A percentile compares a stretch with the other conserved stretches of the same genome.
These are phyloP conservation scores for Neurospora sp. DNA, from an alignment of 2,329 filamentous ascomycete species.

Conservation along the genomic window DNA sequence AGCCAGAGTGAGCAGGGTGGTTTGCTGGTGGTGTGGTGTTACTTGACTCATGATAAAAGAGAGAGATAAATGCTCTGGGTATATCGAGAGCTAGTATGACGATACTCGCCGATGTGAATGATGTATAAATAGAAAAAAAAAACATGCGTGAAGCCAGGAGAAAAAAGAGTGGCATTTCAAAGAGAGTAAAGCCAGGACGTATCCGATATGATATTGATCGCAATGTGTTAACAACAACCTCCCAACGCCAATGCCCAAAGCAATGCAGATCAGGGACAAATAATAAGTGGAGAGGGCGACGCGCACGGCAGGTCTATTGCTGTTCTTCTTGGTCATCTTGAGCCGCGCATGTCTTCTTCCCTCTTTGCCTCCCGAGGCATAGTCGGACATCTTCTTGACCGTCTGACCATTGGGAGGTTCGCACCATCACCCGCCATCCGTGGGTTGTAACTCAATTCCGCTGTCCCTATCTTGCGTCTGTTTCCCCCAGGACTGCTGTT, in stretches of 20 bases:
- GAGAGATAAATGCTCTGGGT: not conserved
- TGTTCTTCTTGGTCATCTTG: slow-evolving; percentile 4
- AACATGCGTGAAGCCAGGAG: not conserved
- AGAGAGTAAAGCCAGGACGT: slow-evolving; percentile 7
- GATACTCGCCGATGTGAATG: not conserved
- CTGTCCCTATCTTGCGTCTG: slow-evolving; percentile 41
- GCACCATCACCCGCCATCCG: slow-evolving; percentile 25
- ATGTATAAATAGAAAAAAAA: not conserved
- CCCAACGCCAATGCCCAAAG: slow-evolving; percentile 1
- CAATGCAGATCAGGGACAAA: slow-evolving; percentile 2
- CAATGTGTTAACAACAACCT: not conserved
- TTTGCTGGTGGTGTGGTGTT: not conserved
- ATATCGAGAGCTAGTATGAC: not conserved
- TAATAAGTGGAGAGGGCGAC: slow-evolving; percentile 14
- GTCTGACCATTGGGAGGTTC: not conserved
- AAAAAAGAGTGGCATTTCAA: not conserved
- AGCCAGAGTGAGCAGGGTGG: not conserved
- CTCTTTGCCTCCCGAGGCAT: not conserved
- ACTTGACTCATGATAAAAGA: not conserved
- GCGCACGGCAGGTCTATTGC: slow-evolving; percentile 1
- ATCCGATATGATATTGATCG: slow-evolving; percentile 1
- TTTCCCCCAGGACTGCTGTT: slow-evolving; percentile 25
- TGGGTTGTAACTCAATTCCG: slow-evolving; percentile 36
- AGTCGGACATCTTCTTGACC: not conserved
- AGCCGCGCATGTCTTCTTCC: not conserved